phyloP scores from a whole-genome alignment of 2,329 filamentous ascomycete species.

The Fusarium pininemorale region DNA sequence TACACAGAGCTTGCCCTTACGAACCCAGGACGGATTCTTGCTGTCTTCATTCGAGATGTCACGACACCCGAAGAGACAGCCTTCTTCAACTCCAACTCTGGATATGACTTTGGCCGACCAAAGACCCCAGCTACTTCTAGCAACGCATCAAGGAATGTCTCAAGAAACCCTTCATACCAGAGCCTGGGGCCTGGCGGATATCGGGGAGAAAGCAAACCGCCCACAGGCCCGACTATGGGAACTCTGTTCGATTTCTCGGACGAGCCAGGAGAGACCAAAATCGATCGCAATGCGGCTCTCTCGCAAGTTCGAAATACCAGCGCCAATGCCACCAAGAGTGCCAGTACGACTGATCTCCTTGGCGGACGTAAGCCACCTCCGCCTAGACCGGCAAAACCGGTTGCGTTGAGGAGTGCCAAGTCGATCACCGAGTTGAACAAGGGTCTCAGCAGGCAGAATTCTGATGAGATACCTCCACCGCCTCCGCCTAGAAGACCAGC shows the following conservation, averaged over 20 bases:
- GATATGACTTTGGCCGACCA: constrained; percentile 46
- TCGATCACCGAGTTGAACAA: constrained; percentile 45
- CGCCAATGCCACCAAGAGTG: constrained; percentile 21
- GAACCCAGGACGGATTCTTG: constrained; percentile 83
- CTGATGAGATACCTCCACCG: constrained; percentile 43
- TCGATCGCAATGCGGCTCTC: constrained; percentile 48
- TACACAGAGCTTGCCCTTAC: constrained; percentile 92
- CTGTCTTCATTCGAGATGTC: constrained; percentile 94
- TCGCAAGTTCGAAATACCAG: constrained; percentile 42
- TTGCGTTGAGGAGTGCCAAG: constrained; percentile 59
- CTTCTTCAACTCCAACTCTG: constrained; percentile 83
- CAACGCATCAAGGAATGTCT: constrained; percentile 31
- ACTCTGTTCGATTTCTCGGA: constrained; percentile 70
- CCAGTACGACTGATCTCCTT: constrained; percentile 45
- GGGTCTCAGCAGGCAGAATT: constrained; percentile 29
- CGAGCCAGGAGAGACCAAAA: constrained; percentile 53
- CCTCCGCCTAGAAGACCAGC: constrained; percentile 49
- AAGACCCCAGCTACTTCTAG: constrained; percentile 43
- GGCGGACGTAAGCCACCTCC: constrained; percentile 54
- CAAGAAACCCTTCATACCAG: constrained; percentile 39
- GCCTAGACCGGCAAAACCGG: constrained; percentile 67
- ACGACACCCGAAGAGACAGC: constrained; percentile 77
- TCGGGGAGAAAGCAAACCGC: constrained; percentile 37
- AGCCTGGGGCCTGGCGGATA: constrained; percentile 34
- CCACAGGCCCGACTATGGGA: constrained; percentile 58